Evolutionary conservation across 1,284 basidiomycete species (phyloP), one percentile per base, ranked within the genome.

Genomic region (Microstroma glucosiphilum): DNA sequence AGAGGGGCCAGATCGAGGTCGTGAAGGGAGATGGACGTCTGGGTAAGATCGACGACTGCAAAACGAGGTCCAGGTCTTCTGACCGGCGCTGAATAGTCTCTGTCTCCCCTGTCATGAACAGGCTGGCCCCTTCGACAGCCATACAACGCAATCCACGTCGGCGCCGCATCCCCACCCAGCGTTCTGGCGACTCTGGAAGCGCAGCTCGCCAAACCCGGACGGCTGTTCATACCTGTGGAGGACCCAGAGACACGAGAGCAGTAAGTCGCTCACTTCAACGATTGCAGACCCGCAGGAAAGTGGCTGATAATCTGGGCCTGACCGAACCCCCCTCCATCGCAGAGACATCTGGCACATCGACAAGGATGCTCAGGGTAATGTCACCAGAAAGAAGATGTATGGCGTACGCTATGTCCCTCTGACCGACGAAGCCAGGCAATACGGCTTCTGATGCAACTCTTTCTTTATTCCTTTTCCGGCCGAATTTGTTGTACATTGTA

Each of bases 151-250:
- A 97, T 97, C 56, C 94, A 98, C 72, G 94, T 97, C 21, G 94
- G 94, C 4, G 94, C 94, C 0, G 92, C 93, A 0, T 88, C 92
- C 0, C 88, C 90, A 0, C 59, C 60, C 11, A 43, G 56, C 0
- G 64, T 73, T 3, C 92, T 92, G 0, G 78, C 85, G 41, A 78
- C 84, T 0, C 84, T 97, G 0, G 78, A 97, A 26, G 85, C 90
- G 15, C 83, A 82, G 67, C 86, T 97, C 3, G 89, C 88, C 13
- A 80, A 80, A 1, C 91, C 91, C 0, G 94, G 94, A 1, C 83
- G 91, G 57, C 91, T 96, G 88, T 94, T 96, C 80, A 89, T 96
- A 59, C 93, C 93, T 1, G 88, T 97, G 7, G 92, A 91, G 6
- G 84, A 83, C 37, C 43, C 59, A 6, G 59, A 58, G 23, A 64